Conservation (phyloP, 352 stramenopile genomes). For the Ochromonadaceae sp. region DNA sequence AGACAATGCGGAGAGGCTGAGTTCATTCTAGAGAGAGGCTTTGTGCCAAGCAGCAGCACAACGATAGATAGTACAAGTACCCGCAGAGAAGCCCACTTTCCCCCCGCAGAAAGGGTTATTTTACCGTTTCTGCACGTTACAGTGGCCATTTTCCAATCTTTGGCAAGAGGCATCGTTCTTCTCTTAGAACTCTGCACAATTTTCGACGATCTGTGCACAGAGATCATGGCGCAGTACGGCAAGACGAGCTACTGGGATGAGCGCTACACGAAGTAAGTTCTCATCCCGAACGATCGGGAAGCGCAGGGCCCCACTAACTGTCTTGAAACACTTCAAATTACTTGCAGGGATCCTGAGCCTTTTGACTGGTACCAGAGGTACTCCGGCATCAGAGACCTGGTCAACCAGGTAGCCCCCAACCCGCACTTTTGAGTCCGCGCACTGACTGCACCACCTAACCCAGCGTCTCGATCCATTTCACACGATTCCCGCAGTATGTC, state of each 20-base stretch:
- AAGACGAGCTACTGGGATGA: conserved; percentile 83
- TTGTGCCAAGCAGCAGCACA: too few relatives aligned
- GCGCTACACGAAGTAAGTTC: conserved; percentile 77
- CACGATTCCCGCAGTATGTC: conserved; percentile 66
- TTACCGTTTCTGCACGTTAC: too few relatives aligned
- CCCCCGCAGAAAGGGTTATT: too few relatives aligned
- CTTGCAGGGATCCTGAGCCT: conserved; percentile 31
- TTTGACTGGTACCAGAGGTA: conserved; percentile 44
- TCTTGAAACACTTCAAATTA: not conserved
- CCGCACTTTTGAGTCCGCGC: not conserved
- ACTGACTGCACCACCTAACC: not conserved
- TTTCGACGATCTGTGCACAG: not conserved
- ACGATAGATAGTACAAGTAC: too few relatives aligned
- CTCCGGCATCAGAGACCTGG: conserved; percentile 35
- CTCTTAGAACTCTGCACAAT: too few relatives aligned
- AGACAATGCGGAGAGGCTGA: too few relatives aligned
- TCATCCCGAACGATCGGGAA: too few relatives aligned
- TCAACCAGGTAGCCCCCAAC: conserved; percentile 18
- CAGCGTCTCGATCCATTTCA: conserved; percentile 33
- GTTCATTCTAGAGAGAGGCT: too few relatives aligned
- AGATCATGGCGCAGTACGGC: conserved; percentile 70
- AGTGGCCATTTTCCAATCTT: too few relatives aligned
- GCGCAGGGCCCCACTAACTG: not conserved
- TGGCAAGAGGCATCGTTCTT: too few relatives aligned
- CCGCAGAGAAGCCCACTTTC: too few relatives aligned